These are phyloP conservation scores for Saxophila tyrrhenica DNA, from an alignment of 495 filamentous ascomycete genomes.

Conservation along the genomic window DNA sequence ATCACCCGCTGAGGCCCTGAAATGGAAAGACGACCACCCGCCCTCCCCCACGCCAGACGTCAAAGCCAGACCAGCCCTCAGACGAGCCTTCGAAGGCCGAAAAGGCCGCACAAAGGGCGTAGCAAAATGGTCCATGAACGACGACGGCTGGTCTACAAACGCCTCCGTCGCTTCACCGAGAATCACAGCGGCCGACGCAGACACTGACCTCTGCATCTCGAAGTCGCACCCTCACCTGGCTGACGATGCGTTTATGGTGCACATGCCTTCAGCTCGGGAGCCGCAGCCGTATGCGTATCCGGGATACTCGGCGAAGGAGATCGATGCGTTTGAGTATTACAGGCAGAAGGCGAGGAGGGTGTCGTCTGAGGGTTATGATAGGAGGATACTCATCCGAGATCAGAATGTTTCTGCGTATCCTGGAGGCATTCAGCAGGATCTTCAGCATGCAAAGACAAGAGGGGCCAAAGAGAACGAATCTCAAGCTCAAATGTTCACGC, in stretches of 20 bases:
- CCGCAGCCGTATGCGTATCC: slow-evolving; percentile 19
- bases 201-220: neutral
- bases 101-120: slow-evolving; percentile 6
- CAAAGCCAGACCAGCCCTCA: neutral
- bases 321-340: slow-evolving; percentile 14
- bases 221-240: neutral
- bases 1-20: slow-evolving; percentile 13
- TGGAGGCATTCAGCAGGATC: too few relatives aligned
- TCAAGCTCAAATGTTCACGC: neutral
- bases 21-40: neutral
- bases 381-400: neutral
- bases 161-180: slow-evolving; percentile 7
- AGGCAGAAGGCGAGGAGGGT: slow-evolving; percentile 4
- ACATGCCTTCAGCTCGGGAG: slow-evolving; percentile 18
- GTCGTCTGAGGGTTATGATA: neutral
- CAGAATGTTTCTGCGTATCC: neutral
- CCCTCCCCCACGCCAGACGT: slow-evolving; percentile 1
- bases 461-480: neutral
- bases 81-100: slow-evolving; percentile 10
- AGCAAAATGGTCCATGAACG: neutral
- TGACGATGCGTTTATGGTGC: slow-evolving; percentile 13
- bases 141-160: slow-evolving; percentile 7
- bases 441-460: too few relatives aligned
- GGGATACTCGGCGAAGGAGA: slow-evolving; percentile 10
- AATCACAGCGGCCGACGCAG: neutral